Evolutionary conservation across 495 filamentous ascomycete species (phyloP).

Genomic region (Darksidea phi): DNA sequence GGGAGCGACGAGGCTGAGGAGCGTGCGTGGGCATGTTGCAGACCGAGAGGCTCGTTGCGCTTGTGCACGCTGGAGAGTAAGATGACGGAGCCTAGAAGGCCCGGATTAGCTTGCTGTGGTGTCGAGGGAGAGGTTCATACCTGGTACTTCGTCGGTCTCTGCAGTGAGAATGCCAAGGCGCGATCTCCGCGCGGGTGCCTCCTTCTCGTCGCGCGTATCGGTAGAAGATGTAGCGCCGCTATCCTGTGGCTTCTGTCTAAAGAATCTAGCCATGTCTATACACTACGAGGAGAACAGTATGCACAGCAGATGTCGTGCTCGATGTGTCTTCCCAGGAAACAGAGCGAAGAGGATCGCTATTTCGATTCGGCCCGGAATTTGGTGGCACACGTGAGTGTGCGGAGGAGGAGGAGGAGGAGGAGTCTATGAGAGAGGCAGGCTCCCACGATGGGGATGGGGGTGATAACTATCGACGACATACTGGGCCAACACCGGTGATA

Average conservation of each 20-base stretch:
- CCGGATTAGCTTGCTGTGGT: background rate
- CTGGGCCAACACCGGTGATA: no score
- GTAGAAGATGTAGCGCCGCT: background rate
- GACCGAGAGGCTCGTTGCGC: constrained; percentile 78
- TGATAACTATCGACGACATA: no score
- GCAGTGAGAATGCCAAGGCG: constrained; percentile 15
- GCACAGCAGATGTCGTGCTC: no score
- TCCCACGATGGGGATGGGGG: no score
- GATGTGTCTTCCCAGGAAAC: no score
- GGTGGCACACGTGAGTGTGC: no score
- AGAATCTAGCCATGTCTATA: no score
- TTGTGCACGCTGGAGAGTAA: constrained; percentile 63
- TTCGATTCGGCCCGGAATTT: no score
- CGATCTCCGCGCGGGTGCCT: background rate
- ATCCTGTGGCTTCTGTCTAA: background rate
- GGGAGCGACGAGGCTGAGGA: constrained; percentile 76
- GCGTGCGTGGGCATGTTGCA: constrained; percentile 70
- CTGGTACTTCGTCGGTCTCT: constrained; percentile 87
- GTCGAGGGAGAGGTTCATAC: constrained; percentile 44
- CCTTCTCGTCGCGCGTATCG: constrained; percentile 2
- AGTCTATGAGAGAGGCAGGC: no score
- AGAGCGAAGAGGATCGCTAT: no score
- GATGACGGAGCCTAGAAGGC: constrained; percentile 68
- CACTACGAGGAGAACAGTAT: no score
- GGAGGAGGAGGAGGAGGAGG: no score